phyloP scores from a whole-genome alignment of 768 basidiomycete genomes.

The Mycena polygramma region DNA sequence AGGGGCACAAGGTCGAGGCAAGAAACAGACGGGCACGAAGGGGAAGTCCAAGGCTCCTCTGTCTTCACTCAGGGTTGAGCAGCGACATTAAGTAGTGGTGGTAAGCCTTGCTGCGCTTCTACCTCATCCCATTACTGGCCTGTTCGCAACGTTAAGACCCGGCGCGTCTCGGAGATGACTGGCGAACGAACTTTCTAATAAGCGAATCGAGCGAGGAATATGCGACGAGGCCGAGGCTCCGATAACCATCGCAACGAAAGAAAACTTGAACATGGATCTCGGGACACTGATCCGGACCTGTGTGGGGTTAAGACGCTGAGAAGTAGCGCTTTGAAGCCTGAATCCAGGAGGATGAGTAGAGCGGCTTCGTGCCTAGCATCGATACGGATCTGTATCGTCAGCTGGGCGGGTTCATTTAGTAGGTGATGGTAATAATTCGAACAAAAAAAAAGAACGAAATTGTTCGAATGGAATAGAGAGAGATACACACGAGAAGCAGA shows the following conservation, averaged over 20 bases:
- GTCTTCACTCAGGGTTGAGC: slow-evolving; percentile 1
- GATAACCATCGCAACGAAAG: slow-evolving; percentile 35
- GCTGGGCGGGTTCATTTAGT: slow-evolving; percentile 8
- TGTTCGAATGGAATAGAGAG: slow-evolving; percentile 8
- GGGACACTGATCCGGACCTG: slow-evolving; percentile 27
- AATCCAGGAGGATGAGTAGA: slow-evolving; percentile 10
- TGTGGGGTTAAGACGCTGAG: slow-evolving; percentile 22
- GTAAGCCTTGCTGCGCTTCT: slow-evolving; percentile 26
- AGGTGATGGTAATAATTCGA: background rate
- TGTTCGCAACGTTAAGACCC: slow-evolving; percentile 25
- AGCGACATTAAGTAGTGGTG: slow-evolving; percentile 10
- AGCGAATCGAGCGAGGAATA: slow-evolving; percentile 19
- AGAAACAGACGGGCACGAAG: background rate
- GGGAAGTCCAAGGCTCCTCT: background rate
- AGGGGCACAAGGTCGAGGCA: background rate
- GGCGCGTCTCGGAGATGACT: slow-evolving; percentile 37
- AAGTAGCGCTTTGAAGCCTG: slow-evolving; percentile 15
- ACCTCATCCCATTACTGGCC: slow-evolving; percentile 31
- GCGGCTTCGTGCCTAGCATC: slow-evolving; percentile 24
- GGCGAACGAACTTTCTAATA: slow-evolving; percentile 22
- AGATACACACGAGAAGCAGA: slow-evolving; percentile 6
- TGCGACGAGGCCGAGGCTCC: slow-evolving; percentile 33
- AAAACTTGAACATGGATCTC: slow-evolving; percentile 19
- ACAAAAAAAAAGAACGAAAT: background rate
- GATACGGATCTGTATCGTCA: slow-evolving; percentile 28